Conservation (phyloP, 257 asterid species). For the Mitragyna speciosa region DNA sequence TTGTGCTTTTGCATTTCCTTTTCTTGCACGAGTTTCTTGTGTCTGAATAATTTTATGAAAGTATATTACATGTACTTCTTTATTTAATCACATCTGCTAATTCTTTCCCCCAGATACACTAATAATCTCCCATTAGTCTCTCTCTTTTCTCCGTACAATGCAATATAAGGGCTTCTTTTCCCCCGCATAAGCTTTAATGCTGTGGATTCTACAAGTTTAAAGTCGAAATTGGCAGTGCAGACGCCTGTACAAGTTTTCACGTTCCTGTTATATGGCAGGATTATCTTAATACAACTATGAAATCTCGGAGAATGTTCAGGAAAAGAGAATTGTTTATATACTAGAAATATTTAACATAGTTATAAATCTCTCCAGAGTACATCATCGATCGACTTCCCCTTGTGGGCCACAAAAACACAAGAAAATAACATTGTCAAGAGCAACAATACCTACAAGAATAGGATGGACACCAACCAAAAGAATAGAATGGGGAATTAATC, state of each 20-base stretch:
- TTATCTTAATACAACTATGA: not conserved
- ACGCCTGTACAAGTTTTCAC: not conserved
- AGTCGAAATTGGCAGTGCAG: not conserved
- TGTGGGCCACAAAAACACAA: not conserved
- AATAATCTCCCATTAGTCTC: not conserved
- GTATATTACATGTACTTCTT: too few species aligned
- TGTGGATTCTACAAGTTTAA: too few species aligned
- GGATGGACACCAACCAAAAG: conserved; percentile 11
- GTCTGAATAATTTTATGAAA: not conserved
- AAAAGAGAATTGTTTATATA: conserved; percentile 19
- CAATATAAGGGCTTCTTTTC: not conserved
- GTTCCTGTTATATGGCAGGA: not conserved
- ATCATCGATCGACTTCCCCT: not conserved
- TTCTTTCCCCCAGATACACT: not conserved
- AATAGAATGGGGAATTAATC: conserved; percentile 7
- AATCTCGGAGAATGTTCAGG: not conserved
- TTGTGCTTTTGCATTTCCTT: not conserved
- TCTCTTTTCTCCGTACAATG: too few species aligned
- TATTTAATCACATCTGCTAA: not conserved
- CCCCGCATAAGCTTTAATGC: too few species aligned
- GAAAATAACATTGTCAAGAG: not conserved
- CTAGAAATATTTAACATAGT: not conserved
- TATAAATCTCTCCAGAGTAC: conserved; percentile 7
- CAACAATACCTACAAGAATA: not conserved
- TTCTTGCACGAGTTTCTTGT: not conserved